A percentile compares a stretch with the other conserved stretches of the same genome.
Evolutionary conservation across 371 early-diverging fungal species (phyloP).

Genomic region (Circinella minor): DNA sequence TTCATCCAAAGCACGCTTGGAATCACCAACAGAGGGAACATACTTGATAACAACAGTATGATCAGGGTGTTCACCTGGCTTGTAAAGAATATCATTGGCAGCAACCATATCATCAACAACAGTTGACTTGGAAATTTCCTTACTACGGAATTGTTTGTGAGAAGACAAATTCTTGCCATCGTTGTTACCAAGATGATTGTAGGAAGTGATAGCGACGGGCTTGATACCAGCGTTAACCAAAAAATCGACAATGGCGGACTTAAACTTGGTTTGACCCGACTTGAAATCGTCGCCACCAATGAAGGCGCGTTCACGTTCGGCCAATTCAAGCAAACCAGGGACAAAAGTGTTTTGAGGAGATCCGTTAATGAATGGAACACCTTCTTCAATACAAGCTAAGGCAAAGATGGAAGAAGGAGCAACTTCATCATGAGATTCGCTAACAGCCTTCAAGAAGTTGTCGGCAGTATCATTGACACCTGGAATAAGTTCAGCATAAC

Average conservation of each 20-base stretch:
- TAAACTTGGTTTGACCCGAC: conserved; percentile 98
- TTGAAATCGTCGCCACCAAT: conserved; percentile 99
- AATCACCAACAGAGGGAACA: conserved; percentile 95
- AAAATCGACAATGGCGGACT: conserved; percentile 97
- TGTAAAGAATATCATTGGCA: conserved; percentile 89
- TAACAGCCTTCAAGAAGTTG: conserved; percentile 84
- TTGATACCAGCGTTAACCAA: conserved; percentile 98
- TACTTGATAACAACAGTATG: conserved; percentile 98
- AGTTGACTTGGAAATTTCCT: conserved; percentile 97
- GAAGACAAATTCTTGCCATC: conserved; percentile 97
- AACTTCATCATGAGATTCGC: conserved; percentile 82
- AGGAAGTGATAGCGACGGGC: conserved; percentile 94
- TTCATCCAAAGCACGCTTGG: conserved; percentile 97
- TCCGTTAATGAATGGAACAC: conserved; percentile 95
- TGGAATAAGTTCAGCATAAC: conserved; percentile 77
- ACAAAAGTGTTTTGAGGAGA: conserved; percentile 99
- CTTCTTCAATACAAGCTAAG: conserved; percentile 93
- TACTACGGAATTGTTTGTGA: conserved; percentile 95
- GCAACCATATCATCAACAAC: conserved; percentile 99
- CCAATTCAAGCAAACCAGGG: conserved; percentile 89
- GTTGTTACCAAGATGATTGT: conserved; percentile 99
- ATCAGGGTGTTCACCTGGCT: conserved; percentile 90
- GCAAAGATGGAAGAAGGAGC: conserved; percentile 98
- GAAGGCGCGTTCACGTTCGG: conserved; percentile 85
- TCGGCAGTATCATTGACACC: conserved; percentile 97